Evolutionary conservation across 1,139 yeast genomes (phyloP).

Genomic region (Suhomyces bribrorum): DNA sequence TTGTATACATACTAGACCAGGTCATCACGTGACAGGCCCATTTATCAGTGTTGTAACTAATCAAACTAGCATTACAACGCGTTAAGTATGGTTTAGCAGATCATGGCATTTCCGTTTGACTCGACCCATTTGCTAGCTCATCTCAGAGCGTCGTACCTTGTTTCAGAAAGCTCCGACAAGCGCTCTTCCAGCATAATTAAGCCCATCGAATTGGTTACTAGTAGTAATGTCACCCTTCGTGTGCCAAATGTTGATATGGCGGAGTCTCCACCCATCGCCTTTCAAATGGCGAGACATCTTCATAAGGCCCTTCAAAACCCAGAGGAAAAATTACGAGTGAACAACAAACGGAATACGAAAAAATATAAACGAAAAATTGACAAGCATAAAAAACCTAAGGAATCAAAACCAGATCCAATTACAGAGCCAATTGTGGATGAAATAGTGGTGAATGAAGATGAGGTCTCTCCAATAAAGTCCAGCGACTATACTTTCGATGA

Average conservation of each 20-base stretch:
- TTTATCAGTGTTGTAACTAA: too few species aligned
- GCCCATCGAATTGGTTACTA: conserved; percentile 15
- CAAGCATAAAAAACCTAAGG: not conserved
- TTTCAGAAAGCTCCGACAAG: conserved; percentile 29
- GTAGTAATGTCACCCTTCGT: not conserved
- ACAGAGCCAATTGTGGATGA: not conserved
- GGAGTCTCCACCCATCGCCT: conserved; percentile 40
- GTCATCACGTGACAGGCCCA: too few species aligned
- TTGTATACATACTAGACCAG: too few species aligned
- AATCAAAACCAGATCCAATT: not conserved
- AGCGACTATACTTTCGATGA: conserved; percentile 3
- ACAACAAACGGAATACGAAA: not conserved
- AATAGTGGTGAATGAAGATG: not conserved
- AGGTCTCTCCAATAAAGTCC: not conserved
- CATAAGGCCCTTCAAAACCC: conserved; percentile 10
- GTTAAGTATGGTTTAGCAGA: not conserved
- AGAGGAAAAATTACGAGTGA: not conserved
- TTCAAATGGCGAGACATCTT: conserved; percentile 29
- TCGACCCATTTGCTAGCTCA: conserved; percentile 32
- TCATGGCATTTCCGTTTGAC: conserved; percentile 42
- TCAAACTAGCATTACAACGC: not conserved
- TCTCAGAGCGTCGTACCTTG: conserved; percentile 33
- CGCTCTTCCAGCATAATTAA: conserved; percentile 26
- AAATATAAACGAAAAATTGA: not conserved
- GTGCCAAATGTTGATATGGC: conserved; percentile 13